Percentiles rank a stretch among this genome's conserved stretches.
Evolutionary conservation across 257 asterid species (phyloP).

Genomic region (Ilex aquifolium): DNA sequence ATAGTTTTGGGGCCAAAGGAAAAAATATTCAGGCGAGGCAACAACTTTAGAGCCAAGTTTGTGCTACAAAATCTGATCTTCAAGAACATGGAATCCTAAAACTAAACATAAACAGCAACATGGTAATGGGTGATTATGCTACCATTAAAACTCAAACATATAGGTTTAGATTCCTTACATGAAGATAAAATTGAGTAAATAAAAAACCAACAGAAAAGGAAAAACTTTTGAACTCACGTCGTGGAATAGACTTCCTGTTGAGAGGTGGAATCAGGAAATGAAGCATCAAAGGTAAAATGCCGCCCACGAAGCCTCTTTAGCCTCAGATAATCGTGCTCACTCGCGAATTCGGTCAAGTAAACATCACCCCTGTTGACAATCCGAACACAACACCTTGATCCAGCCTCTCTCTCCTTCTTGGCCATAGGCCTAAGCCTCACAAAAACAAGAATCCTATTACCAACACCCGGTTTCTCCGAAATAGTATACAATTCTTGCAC

Average conservation of each 20-base stretch:
- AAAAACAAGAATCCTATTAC: slow-evolving; percentile 55
- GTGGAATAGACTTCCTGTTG: slow-evolving; percentile 54
- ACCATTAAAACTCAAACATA: no score
- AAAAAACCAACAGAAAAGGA: no score
- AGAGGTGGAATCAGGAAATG: slow-evolving; percentile 49
- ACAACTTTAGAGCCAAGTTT: no score
- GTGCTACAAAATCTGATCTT: no score
- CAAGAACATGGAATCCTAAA: no score
- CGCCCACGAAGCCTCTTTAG: slow-evolving; percentile 53
- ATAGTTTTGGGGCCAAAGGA: no score
- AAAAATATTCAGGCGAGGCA: no score
- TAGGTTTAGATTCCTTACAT: no score
- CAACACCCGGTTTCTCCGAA: slow-evolving; percentile 16
- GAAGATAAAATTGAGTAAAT: no score
- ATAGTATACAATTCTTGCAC: slow-evolving; percentile 25
- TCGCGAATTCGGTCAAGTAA: slow-evolving; percentile 43
- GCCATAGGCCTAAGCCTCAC: slow-evolving; percentile 62
- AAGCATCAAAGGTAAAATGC: slow-evolving; percentile 59
- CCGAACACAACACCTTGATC: slow-evolving; percentile 49
- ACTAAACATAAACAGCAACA: no score
- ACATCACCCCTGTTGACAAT: slow-evolving; percentile 53
- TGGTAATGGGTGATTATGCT: no score
- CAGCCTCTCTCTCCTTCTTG: slow-evolving; percentile 53
- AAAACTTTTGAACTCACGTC: slow-evolving; percentile 34
- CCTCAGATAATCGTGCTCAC: slow-evolving; percentile 54